A percentile compares a stretch with the other conserved stretches of the same genome.
These are phyloP conservation scores for Nepenthes alata DNA, from an alignment of 179 eudicot species.

Conservation along the genomic window DNA sequence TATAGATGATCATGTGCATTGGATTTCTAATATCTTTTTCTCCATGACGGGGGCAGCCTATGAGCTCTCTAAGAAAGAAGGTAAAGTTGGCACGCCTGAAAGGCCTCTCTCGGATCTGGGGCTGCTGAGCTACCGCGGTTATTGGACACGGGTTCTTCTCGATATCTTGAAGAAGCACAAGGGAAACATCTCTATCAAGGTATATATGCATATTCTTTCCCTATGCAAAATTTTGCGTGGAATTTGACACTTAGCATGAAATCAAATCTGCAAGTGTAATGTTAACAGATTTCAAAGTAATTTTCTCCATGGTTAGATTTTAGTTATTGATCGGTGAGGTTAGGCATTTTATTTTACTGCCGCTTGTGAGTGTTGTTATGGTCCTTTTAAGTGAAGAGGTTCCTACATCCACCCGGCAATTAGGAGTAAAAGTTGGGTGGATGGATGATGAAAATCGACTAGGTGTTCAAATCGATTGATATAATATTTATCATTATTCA, in stretches of 20 bases:
- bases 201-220: conserved; percentile 6
- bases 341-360: too few species aligned
- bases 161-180: conserved; percentile 92
- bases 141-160: conserved; percentile 94
- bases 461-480: too few species aligned
- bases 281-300: too few species aligned
- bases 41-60: conserved; percentile 44
- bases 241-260: neutral
- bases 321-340: too few species aligned
- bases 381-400: too few species aligned
- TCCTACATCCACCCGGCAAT: too few species aligned
- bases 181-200: conserved; percentile 96
- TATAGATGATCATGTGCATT: conserved; percentile 3
- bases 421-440: too few species aligned
- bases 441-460: too few species aligned
- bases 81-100: conserved; percentile 95
- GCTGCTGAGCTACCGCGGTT: conserved; percentile 80
- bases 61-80: conserved; percentile 94
- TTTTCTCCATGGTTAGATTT: too few species aligned
- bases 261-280: too few species aligned
- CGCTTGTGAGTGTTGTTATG: too few species aligned
- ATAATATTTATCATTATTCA: too few species aligned
- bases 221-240: neutral
- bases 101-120: conserved; percentile 97
- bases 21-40: neutral